Evolutionary conservation across 2,329 filamentous ascomycete species (phyloP).

Genomic region (Hypoxylon sp.): DNA sequence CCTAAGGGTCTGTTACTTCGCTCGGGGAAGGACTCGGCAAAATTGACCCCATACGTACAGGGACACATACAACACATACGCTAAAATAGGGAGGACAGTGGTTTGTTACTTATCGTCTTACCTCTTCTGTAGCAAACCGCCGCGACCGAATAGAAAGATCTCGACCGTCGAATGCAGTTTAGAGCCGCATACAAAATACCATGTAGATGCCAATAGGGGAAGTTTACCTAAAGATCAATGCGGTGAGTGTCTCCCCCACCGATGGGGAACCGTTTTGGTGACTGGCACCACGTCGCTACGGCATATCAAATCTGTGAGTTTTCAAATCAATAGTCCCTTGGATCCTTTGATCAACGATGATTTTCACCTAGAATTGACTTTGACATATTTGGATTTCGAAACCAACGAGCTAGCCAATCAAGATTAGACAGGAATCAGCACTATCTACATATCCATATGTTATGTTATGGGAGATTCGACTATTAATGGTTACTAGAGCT

Average conservation of each 20-base stretch:
- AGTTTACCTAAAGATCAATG: slow-evolving; percentile 18
- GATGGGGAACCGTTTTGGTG: slow-evolving; percentile 2
- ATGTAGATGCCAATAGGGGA: slow-evolving; percentile 29
- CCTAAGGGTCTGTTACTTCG: slow-evolving; percentile 21
- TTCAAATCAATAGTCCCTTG: slow-evolving; percentile 6
- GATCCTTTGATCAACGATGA: slow-evolving; percentile 15
- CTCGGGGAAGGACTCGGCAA: slow-evolving; percentile 25
- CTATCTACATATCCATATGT: not conserved
- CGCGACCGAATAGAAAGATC: slow-evolving; percentile 23
- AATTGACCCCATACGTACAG: slow-evolving; percentile 11
- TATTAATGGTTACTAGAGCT: slow-evolving; percentile 34
- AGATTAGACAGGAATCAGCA: slow-evolving; percentile 3
- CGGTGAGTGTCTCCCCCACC: slow-evolving; percentile 23
- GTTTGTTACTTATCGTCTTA: slow-evolving; percentile 28
- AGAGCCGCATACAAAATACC: slow-evolving; percentile 23
- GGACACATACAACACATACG: not conserved
- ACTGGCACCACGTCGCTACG: slow-evolving; percentile 15
- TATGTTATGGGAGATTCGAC: slow-evolving; percentile 10
- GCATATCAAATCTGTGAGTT: not conserved
- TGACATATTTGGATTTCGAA: slow-evolving; percentile 20
- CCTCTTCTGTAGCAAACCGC: slow-evolving; percentile 32
- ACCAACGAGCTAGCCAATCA: slow-evolving; percentile 17
- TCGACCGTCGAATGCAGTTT: slow-evolving; percentile 11
- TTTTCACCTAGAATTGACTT: slow-evolving; percentile 8
- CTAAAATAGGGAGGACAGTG: slow-evolving; percentile 36